phyloP scores from a whole-genome alignment of 768 basidiomycete species.

The Pulveroboletus sp. region DNA sequence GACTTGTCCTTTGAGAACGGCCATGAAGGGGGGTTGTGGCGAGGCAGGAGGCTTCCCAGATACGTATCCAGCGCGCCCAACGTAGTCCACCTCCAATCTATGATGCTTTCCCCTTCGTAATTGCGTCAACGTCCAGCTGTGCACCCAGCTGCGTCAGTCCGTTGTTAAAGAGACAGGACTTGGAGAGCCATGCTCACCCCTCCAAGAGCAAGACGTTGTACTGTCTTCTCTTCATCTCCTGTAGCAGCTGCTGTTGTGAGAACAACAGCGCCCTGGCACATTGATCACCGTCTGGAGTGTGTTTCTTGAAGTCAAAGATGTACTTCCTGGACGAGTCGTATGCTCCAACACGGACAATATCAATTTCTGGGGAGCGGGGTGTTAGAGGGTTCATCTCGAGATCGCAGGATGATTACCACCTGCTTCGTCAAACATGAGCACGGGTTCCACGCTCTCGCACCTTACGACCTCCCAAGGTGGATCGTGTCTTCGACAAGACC shows the following conservation, averaged over 20 bases:
- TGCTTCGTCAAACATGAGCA: constrained; percentile 57
- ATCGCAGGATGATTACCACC: constrained; percentile 40
- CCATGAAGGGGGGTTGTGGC: constrained; percentile 64
- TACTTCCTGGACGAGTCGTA: constrained; percentile 57
- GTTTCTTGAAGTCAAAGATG: constrained; percentile 53
- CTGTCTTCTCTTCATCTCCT: constrained; percentile 49
- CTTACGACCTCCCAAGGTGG: constrained; percentile 78
- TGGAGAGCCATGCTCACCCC: constrained; percentile 43
- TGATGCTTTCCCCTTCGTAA: constrained; percentile 58
- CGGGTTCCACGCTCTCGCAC: constrained; percentile 57
- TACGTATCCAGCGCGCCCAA: constrained; percentile 59
- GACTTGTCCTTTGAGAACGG: constrained; percentile 46
- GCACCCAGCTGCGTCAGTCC: constrained; percentile 2
- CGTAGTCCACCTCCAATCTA: constrained; percentile 68
- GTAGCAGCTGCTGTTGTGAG: constrained; percentile 60
- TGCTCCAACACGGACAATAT: constrained; percentile 52
- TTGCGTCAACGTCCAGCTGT: constrained; percentile 65
- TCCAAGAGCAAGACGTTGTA: constrained; percentile 65
- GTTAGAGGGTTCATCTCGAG: constrained; percentile 8
- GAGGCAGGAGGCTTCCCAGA: constrained; percentile 43
- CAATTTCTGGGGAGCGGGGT: constrained; percentile 43
- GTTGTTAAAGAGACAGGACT: neutral
- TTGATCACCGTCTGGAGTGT: constrained; percentile 41
- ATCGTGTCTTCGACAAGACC: constrained; percentile 51
- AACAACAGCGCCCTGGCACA: constrained; percentile 54